Evolutionary conservation across 139 green algal genomes (phyloP), one percentile per base, ranked within the genome.

Genomic region (Medakamo hakoo): DNA sequence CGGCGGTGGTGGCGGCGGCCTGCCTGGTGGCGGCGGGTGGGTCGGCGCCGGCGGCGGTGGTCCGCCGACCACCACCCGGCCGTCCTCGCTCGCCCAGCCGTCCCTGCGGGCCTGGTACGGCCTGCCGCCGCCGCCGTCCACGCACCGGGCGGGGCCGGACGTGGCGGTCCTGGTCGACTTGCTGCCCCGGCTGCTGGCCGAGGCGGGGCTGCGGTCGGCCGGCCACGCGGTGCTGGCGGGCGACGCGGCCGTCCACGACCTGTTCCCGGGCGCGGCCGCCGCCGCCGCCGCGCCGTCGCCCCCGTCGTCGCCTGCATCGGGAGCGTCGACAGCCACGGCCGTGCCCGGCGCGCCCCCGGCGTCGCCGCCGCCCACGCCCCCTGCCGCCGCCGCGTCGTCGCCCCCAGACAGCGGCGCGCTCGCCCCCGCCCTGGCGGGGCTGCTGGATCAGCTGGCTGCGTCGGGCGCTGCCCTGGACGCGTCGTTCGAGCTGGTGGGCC

Each of bases 31-130:
- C 49, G 23, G 49, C 30, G 29, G 19, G 48, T 24, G 3, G 23
- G 27, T 29, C 27, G 29, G n/a, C n/a, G n/a, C n/a, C n/a, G n/a
- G n/a, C n/a, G n/a, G n/a, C n/a, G n/a, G n/a, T n/a, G n/a, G n/a
- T n/a, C n/a, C n/a, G n/a, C n/a, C n/a, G n/a, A n/a, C n/a, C n/a
- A n/a, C n/a, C n/a, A n/a, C 40, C 9, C 40, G 16, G 9, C 40
- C 9, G 9, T 52, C 40, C 9, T 21, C 40, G 9, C 40, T 21
- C 40, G 40, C 40, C 9, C 40, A 21, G 40, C 40, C 9, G 63
- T 32, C 64, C 64, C n/a, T 60, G 31, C 9, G 31, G 58, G 26
- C 49, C 32, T 20, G 57, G 21, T 14, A 64, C 26, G 26, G 60
- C 14, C 31, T 31, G 40, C 57, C 57, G 2, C 4, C 23, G 3